Evolutionary conservation across 106 monocot species (phyloP), one percentile per base, ranked within the genome.

Genomic region (Allium cepa): DNA sequence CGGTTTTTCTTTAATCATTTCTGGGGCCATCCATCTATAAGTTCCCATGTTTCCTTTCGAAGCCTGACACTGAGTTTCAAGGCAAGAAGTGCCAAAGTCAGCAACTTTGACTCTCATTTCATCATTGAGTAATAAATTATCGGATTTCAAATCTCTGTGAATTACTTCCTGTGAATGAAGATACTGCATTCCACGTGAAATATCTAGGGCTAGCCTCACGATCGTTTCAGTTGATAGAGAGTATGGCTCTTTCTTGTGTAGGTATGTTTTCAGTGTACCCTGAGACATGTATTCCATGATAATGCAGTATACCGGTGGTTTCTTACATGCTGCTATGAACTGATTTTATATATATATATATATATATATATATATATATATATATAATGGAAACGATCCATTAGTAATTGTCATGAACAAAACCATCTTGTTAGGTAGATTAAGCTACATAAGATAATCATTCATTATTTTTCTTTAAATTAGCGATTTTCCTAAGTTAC

Each of bases 1-100:
- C 0, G 86, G 74, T 53, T 89, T 93, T 63, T 86, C 85, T 78
- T 89, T 93, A 56, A 84, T 79, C 88, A 93, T 93, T 68, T 93
- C 93, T 16, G 88, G 93, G 47, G 93, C 93, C 93, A 93, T 93
- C 88, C 88, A 93, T 8, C 93, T 83, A 53, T 93, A 93, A 11
- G 93, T 93, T 28, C 93, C 93, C 83, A 85, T 92, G 71, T 88
- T 86, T 10, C 83, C 81, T 64, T 85, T 89, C 8, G 85, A 67
- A 1, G 73, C 72, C 36, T 58, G 68, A 14, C 75, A 79, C 56
- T 78, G 80, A 4, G 76, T 83, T 46, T 88, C 93, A 27, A 89
- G 69, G 62, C 93, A 93, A 1, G 93, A 85, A 13, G 88, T 93
- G 50, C 93, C 93, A 64, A 93, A 93, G 68, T 93, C 93, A 14